phyloP scores from a whole-genome alignment of 768 basidiomycete species.

The Trametes cubensis region DNA sequence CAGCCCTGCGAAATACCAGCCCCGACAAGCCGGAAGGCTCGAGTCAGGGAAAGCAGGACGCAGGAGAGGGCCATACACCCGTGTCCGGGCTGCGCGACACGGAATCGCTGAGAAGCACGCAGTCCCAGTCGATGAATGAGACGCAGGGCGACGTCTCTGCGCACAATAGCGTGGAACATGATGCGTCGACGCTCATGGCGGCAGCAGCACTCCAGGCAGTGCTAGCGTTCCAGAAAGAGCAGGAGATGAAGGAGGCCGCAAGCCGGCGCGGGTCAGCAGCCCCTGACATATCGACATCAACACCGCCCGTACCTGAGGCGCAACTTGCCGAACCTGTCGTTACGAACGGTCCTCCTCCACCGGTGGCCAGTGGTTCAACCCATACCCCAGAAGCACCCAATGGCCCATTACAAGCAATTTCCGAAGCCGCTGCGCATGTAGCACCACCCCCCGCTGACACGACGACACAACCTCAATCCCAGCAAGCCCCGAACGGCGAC shows the following conservation, averaged over 20 bases:
- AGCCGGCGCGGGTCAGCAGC: background rate
- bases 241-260: conserved; percentile 29
- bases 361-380: background rate
- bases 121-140: background rate
- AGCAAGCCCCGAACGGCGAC: background rate
- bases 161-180: conserved; percentile 9
- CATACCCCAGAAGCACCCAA: background rate
- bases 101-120: conserved; percentile 2
- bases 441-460: background rate
- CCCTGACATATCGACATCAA: background rate
- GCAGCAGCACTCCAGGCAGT: conserved; percentile 37
- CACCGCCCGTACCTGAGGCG: background rate
- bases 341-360: background rate
- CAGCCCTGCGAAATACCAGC: conserved; percentile 17
- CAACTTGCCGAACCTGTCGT: background rate
- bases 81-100: conserved; percentile 1
- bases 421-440: background rate
- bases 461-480: background rate
- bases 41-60: background rate
- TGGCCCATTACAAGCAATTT: background rate
- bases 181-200: conserved; percentile 23
- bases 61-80: background rate
- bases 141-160: background rate
- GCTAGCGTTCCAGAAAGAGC: conserved; percentile 37
- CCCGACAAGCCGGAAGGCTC: conserved; percentile 5